Evolutionary conservation across 768 basidiomycete genomes (phyloP), one percentile per base, ranked within the genome.

Genomic region (Auriscalpium orientale): DNA sequence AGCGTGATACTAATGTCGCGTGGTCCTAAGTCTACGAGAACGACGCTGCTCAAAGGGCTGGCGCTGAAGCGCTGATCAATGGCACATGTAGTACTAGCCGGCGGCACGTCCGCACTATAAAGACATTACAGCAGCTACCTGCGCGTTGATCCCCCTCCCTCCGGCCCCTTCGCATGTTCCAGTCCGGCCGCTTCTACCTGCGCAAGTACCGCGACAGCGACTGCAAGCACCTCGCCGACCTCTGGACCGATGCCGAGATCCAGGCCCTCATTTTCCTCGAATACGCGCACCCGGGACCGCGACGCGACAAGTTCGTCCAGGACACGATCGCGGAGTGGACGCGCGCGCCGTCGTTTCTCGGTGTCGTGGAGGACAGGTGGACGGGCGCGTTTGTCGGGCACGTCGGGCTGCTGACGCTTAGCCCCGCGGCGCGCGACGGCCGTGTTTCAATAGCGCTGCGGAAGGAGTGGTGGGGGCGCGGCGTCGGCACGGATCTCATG

Each of bases 231-330:
- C 49, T 59, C 18, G 16, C 37, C 12, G 34, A 49, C 44, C 34
- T 59, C 33, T 56, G 56, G 49, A 49, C 47, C 28, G 58, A 59
- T 33, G 50, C 55, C 18, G 58, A 59, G 51, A 56, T 59, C 46
- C 58, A 49, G 38, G 50, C 50, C 35, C 46, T 56, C 16, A 46
- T 51, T 20, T 56, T 59, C 51, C 45, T 51, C 46, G 58, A 56
- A n/a, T 49, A 49, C 46, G 13, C 44, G 18, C 22, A 37, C 7
- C 51, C 58, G n/a, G 28, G 28, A 28, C 28, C 28, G 28, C 50
- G 20, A 20, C 22, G 46, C 20, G 55, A 52, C 12, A 47, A 44
- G 36, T 59, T 49, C 54, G 56, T 55, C 45, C 45, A 55, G 36
- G 53, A 44, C 11, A 51, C 49, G 37, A 18, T 48, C 11, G 49